A percentile compares a stretch with the other conserved stretches of the same genome.
Evolutionary conservation across 176 grass and related monocot genomes (phyloP).

Genomic region (Poa pratensis): DNA sequence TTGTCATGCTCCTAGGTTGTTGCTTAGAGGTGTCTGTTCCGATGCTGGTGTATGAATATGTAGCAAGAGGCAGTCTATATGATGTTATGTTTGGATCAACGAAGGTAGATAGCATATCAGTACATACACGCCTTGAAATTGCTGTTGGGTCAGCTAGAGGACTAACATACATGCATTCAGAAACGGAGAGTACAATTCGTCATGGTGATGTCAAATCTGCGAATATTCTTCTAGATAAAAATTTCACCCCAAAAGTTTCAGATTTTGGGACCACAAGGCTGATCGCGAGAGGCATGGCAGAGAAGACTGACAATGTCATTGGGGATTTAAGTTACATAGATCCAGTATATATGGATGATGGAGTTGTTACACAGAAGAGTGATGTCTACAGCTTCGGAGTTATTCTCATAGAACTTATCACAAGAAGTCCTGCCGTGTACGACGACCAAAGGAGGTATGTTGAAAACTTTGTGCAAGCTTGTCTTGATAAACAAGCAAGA

Average conservation of each 20-base stretch:
- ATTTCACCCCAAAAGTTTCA: not conserved
- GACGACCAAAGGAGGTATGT: not conserved
- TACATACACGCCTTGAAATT: not conserved
- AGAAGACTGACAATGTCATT: not conserved
- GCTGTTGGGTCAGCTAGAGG: not conserved
- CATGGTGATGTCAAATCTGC: slow-evolving; percentile 4
- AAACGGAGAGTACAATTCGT: not conserved
- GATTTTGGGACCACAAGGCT: not conserved
- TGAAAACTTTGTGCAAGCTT: not conserved
- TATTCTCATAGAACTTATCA: slow-evolving; percentile 7
- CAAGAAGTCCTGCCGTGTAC: not conserved
- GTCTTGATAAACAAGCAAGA: not conserved
- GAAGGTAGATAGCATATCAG: not conserved
- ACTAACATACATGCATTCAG: not conserved
- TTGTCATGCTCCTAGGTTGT: not conserved
- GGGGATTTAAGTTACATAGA: not conserved
- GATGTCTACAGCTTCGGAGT: not conserved
- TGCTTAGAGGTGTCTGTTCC: not conserved
- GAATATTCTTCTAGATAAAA: not conserved
- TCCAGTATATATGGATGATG: not conserved
- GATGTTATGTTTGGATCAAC: not conserved
- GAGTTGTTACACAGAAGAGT: slow-evolving; percentile 12
- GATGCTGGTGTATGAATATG: not conserved
- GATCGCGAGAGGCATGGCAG: not conserved
- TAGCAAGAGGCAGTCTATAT: not conserved